A percentile compares a stretch with the other conserved stretches of the same genome.
These are phyloP conservation scores for Dysphania ambrosioides DNA, from an alignment of 148 eudicot genomes.

Conservation along the genomic window DNA sequence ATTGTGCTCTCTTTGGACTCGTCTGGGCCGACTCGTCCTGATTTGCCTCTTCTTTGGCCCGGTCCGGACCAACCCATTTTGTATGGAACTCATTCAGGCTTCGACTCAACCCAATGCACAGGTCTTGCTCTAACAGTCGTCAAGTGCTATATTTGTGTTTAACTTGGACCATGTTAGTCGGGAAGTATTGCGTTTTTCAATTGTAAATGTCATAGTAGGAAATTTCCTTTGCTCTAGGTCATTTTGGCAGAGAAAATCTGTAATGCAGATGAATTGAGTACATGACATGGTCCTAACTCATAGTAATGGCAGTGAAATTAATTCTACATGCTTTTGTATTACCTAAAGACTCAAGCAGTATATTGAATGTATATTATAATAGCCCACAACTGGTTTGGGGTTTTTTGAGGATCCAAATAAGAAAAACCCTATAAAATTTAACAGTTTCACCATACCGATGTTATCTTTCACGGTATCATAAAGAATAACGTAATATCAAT, in stretches of 20 bases:
- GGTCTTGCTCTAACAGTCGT: neutral
- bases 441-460: too few relatives aligned
- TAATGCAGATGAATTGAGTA: neutral
- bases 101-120: too few relatives aligned
- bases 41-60: too few relatives aligned
- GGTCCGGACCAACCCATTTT: too few relatives aligned
- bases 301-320: neutral
- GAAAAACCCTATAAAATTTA: too few relatives aligned
- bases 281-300: conserved; percentile 10
- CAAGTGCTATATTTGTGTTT: neutral
- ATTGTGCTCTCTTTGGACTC: too few relatives aligned
- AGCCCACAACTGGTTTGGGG: neutral
- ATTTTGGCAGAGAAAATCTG: neutral
- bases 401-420: too few relatives aligned
- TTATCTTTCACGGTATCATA: too few relatives aligned
- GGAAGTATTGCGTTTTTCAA: neutral
- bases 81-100: too few relatives aligned
- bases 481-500: too few relatives aligned
- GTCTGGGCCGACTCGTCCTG: too few relatives aligned
- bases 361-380: neutral
- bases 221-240: neutral
- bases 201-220: neutral
- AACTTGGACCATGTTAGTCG: neutral
- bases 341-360: neutral
- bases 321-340: neutral